Evolutionary conservation across 2,329 filamentous ascomycete genomes (phyloP), one percentile per base, ranked within the genome.

Genomic region (Cercospora sojina): DNA sequence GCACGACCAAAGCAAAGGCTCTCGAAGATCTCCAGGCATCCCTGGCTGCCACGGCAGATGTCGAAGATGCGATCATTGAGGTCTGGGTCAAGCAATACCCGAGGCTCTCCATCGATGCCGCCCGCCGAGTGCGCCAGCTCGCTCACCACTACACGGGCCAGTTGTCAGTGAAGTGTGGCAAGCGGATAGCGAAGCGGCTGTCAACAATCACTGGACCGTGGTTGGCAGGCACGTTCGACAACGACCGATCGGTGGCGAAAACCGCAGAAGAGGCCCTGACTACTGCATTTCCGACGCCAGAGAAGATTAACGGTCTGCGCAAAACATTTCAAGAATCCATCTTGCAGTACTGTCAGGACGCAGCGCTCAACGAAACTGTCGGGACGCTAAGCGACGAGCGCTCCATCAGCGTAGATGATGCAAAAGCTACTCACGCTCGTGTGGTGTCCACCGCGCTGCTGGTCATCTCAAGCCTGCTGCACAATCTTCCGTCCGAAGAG

Each of bases 31-130:
- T 99, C 20, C 84, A 92, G 57, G 78, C 85, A 35, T 86, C 90
- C 75, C 82, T 91, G 43, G 83, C 85, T 82, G 77, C 84, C 79
- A 49, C 84, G 77, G 76, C 85, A 84, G 89, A 88, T 32, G 82
- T 91, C 18, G 93, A 97, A 74, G 91, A 97, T 72, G 84, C 88
- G 10, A 80, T 98, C n/a, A 80, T 98, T 64, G 91, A 95, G 72
- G 90, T 91, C 75, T 98, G 94, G 94, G 91, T 94, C 81, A 90
- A 90, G 82, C 81, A 96, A 65, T 99, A 96, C 77, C 92, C 95
- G 61, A 90, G 93, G 67, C 86, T 90, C 38, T 95, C 94, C 18
- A 96, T 98, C 80, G 94, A 98, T 78, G 92, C 91, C 76, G 89
- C 91, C 56, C 90, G 93, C 58, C 87, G 91, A 67, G 94, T 97